These are phyloP conservation scores for Colletotrichum tropicale DNA, from an alignment of 2,329 filamentous ascomycete species.

Conservation along the genomic window DNA sequence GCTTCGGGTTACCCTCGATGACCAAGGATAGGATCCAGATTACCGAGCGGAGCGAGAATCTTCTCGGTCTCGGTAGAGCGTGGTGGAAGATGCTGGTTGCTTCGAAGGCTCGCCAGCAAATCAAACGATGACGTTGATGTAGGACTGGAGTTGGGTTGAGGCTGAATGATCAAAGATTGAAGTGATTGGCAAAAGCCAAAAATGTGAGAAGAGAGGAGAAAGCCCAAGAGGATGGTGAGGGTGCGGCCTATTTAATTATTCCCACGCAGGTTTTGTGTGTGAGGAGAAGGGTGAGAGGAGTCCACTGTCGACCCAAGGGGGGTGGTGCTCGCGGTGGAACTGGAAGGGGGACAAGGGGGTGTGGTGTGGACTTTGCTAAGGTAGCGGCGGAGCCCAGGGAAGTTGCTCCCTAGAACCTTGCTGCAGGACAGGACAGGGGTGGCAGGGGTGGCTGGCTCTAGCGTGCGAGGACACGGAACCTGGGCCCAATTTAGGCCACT, in stretches of 20 bases:
- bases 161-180: conserved; percentile 11
- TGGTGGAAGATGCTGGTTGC: conserved; percentile 31
- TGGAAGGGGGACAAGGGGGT: neutral
- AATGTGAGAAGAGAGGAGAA: conserved; percentile 30
- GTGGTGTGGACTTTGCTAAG: neutral
- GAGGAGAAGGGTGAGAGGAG: neutral
- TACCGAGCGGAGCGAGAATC: conserved; percentile 28
- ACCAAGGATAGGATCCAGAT: conserved; percentile 26
- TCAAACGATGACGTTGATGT: neutral
- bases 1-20: conserved; percentile 35
- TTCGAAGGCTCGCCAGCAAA: conserved; percentile 29
- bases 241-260: conserved; percentile 24
- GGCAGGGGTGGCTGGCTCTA: neutral
- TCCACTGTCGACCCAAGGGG: neutral
- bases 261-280: conserved; percentile 9
- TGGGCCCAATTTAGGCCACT: neutral
- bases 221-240: conserved; percentile 18
- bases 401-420: neutral
- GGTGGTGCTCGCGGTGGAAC: neutral
- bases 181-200: conserved; percentile 44
- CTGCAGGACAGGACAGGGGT: neutral
- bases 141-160: neutral
- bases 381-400: neutral
- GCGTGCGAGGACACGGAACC: neutral
- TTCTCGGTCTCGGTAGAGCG: conserved; percentile 26